Evolutionary conservation across 2,329 filamentous ascomycete species (phyloP), one percentile per base, ranked within the genome.

Genomic region (Aureobasidium sp.): DNA sequence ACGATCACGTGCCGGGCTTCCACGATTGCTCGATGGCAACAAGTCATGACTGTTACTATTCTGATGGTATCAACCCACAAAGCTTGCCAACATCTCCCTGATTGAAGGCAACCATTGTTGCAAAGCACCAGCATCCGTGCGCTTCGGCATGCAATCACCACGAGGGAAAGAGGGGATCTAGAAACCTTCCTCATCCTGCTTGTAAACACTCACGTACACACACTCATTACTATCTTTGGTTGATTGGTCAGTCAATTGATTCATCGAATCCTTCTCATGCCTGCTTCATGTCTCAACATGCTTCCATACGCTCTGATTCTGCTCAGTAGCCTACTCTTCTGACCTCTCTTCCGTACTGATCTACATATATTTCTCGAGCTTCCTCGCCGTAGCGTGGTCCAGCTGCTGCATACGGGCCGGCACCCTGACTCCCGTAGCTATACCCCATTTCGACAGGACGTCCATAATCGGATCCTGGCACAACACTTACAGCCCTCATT

Each of bases 401-500:
- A 6, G 27, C 17, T 36, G 26, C 47, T 39, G 41, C 51, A 27
- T 61, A 52, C n/a, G 20, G 26, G 3, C 60, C 36, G 15, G 23
- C 58, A 48, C 13, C 39, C 17, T 61, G 58, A 32, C 50, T 39
- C 15, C 51, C 60, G 23, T 62, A 62, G 29, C 51, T 47, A 50
- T 62, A 62, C 20, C 60, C 44, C 20, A 44, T 51, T 6, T 56
- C 60, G 23, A 52, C 60, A 44, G 36, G 36, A 20, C 36, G 63
- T 29, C 47, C 62, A 51, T 63, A 61, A 34, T 72, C 71, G 17
- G 66, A 62, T 2, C 67, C 69, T 37, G 70, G 77, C 62, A 75
- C 70, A 37, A 78, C 73, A 63, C 77, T 79, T 53, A 77, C 71
- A 13, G 70, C 69, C 44, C 69, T 74, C 70, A 59, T 46, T 61